Evolutionary conservation across 768 basidiomycete species (phyloP), one percentile per base, ranked within the genome.

Genomic region (Sarcodon aspratus): DNA sequence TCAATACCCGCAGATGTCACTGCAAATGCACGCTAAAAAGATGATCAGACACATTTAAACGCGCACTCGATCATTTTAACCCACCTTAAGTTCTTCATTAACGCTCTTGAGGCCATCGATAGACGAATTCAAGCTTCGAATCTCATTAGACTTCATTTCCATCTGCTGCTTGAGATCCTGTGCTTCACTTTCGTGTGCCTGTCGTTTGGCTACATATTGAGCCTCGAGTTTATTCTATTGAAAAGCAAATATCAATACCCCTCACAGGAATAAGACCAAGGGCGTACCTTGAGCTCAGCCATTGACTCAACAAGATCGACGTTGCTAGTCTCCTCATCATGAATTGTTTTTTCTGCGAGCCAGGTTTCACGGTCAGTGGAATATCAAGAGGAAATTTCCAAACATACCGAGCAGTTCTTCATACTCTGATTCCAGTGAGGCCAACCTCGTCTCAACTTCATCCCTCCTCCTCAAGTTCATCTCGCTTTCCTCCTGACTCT

Each of bases 1-100:
- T 95, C 92, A 56, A 95, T 92, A 45, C 96, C 95, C 50, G 93
- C 92, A 50, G 95, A 94, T 10, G 95, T 95, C 46, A 93, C 92
- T 46, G 92, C 93, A 57, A 96, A 93, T 31, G 97, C 94, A 32
- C 95, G 92, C 94, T 98, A 54, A 36, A n/a, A 53, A 43, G 40
- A 27, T 13, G 40, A 42, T 42, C 5, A 42, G 40, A 9, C 17
- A 11, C 9, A 36, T 32, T 36, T 42, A 15, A 40, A 37, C 7
- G 13, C 54, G n/a, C 6, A 42, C 27, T 27, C 9, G 34, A 46
- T 36, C 12, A 38, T 9, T 33, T 9, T 40, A 17, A 48, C 69
- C 54, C 57, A 96, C 95, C 80, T 99, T 98, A 48, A 99, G 78
- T 62, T 98, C 95, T 63, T 98, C 96, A 59, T 97, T 98, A 53